A percentile compares a stretch with the other conserved stretches of the same genome.
These are phyloP conservation scores for Penicillium subrubescens DNA, from an alignment of 495 filamentous ascomycete species.

Conservation along the genomic window DNA sequence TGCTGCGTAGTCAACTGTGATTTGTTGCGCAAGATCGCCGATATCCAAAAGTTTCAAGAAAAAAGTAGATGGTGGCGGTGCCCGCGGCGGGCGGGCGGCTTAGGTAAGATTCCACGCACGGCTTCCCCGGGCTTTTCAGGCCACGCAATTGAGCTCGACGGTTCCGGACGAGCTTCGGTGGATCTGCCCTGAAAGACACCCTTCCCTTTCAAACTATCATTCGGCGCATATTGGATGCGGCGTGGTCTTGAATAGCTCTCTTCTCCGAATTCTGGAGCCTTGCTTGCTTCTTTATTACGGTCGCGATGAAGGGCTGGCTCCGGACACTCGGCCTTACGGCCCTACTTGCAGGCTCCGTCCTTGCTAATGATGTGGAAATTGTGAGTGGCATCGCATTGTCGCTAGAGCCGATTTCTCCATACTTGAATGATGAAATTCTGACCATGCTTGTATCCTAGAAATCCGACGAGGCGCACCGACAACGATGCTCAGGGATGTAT, in stretches of 20 bases:
- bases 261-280: conserved; percentile 30
- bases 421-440: conserved; percentile 12
- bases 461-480: conserved; percentile 72
- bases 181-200: conserved; percentile 6
- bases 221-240: conserved; percentile 19
- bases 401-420: background rate
- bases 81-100: conserved; percentile 21
- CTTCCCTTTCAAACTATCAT: conserved; percentile 12
- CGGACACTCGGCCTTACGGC: conserved; percentile 52
- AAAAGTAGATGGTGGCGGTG: conserved; percentile 20
- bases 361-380: conserved; percentile 65
- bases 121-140: conserved; percentile 37
- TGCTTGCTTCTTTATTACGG: conserved; percentile 28
- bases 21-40: conserved; percentile 13
- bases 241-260: conserved; percentile 11
- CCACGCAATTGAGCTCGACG: conserved; percentile 27
- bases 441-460: conserved; percentile 48
- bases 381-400: conserved; percentile 40
- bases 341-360: conserved; percentile 53
- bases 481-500: conserved; percentile 98
- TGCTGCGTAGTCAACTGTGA: background rate
- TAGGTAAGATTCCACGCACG: conserved; percentile 39
- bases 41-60: conserved; percentile 8
- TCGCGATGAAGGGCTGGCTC: conserved; percentile 58
- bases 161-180: conserved; percentile 18